phyloP scores from a whole-genome alignment of 2,329 filamentous ascomycete genomes.

The Fusarium graminum region DNA sequence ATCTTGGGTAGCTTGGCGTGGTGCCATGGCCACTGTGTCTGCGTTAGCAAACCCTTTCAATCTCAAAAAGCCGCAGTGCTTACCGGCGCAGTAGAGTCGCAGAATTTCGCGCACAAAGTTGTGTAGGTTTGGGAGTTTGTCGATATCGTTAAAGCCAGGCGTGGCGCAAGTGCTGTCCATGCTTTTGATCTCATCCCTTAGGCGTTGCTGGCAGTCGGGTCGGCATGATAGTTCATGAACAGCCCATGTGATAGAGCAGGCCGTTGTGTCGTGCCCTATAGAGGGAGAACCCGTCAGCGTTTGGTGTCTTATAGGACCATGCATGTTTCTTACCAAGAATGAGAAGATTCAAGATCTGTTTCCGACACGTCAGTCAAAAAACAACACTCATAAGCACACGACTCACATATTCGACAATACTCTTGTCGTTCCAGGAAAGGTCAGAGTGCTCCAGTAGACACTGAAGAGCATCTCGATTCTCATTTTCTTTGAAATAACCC shows the following conservation, averaged over 20 bases:
- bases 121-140: slow-evolving; percentile 55
- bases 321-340: slow-evolving; percentile 52
- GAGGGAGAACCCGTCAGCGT: background rate
- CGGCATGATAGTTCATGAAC: slow-evolving; percentile 56
- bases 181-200: slow-evolving; percentile 55
- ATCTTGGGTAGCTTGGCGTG: slow-evolving; percentile 53
- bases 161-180: slow-evolving; percentile 26
- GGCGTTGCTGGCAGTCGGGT: slow-evolving; percentile 54
- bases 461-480: slow-evolving; percentile 47
- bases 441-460: slow-evolving; percentile 53
- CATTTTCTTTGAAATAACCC: background rate
- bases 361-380: slow-evolving; percentile 47
- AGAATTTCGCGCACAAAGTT: slow-evolving; percentile 61
- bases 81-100: slow-evolving; percentile 57
- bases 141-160: slow-evolving; percentile 44
- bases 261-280: slow-evolving; percentile 59
- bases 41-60: slow-evolving; percentile 2
- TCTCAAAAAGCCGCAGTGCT: background rate
- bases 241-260: slow-evolving; percentile 58
- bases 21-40: slow-evolving; percentile 50
- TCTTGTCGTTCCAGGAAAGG: slow-evolving; percentile 42
- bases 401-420: slow-evolving; percentile 50
- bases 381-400: background rate
- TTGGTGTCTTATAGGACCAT: background rate
- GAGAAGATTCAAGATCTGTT: slow-evolving; percentile 59